Percentiles rank a stretch among this genome's conserved stretches.
Evolutionary conservation across 768 basidiomycete genomes (phyloP).

Genomic region (Hericium alpestre): DNA sequence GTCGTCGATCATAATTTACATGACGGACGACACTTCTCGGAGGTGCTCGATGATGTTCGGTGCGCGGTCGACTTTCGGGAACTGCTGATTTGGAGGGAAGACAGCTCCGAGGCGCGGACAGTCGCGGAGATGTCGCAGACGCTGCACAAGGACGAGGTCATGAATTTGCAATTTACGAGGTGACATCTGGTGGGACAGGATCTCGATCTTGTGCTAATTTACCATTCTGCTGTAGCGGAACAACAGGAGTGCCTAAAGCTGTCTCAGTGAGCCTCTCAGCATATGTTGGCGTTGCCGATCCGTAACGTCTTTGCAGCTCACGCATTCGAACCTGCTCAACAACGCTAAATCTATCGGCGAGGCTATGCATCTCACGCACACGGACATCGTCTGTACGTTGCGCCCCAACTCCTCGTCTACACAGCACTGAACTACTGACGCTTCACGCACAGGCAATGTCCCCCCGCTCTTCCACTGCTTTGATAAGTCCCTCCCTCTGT

Average conservation of each 20-base stretch:
- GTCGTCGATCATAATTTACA: constrained; percentile 50
- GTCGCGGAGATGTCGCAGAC: constrained; percentile 33
- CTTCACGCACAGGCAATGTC: constrained; percentile 48
- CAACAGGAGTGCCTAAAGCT: constrained; percentile 74
- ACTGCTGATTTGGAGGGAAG: constrained; percentile 57
- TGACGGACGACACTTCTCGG: constrained; percentile 19
- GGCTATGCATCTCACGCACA: constrained; percentile 56
- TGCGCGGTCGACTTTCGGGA: constrained; percentile 64
- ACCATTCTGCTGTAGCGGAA: constrained; percentile 39
- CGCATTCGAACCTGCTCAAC: constrained; percentile 71
- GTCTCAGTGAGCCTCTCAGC: constrained; percentile 47
- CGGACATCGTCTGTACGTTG: constrained; percentile 58
- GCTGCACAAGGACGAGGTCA: constrained; percentile 54
- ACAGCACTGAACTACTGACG: no score
- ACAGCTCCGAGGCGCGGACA: constrained; percentile 28
- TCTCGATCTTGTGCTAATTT: no score
- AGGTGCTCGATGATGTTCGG: constrained; percentile 30
- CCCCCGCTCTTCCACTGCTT: constrained; percentile 85
- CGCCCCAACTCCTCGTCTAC: no score
- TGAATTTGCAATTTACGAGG: constrained; percentile 85
- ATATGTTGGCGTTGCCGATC: no score
- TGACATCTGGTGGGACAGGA: constrained; percentile 13
- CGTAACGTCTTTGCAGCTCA: constrained; percentile 36
- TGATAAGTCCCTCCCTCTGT: constrained; percentile 45
- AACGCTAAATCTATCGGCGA: constrained; percentile 63